Conservation (phyloP, 208 protist species). For the Trypanosoma theileri region DNA sequence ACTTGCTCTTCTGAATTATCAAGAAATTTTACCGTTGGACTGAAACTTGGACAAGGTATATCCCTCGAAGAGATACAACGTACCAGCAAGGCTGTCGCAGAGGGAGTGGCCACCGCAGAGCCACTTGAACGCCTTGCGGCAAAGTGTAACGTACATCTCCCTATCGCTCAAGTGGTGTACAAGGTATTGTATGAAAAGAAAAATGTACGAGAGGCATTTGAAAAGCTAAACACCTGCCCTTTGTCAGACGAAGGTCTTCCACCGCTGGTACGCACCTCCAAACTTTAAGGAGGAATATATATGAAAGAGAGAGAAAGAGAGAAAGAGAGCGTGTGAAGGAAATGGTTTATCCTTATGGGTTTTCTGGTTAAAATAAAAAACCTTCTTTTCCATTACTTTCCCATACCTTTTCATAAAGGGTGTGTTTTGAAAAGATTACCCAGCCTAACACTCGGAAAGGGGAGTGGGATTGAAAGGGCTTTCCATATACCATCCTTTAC, state of each 20-base stretch:
- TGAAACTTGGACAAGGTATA: constrained; percentile 73
- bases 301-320: no score
- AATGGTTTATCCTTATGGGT: no score
- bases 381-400: no score
- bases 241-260: constrained; percentile 71
- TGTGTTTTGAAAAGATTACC: no score
- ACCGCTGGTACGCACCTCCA: constrained; percentile 28
- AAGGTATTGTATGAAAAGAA: constrained; percentile 60
- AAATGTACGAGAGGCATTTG: constrained; percentile 30
- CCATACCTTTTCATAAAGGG: no score
- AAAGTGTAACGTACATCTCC: constrained; percentile 54
- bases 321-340: no score
- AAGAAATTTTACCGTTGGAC: constrained; percentile 86
- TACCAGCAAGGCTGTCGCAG: constrained; percentile 69
- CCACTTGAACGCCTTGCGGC: constrained; percentile 66
- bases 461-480: no score
- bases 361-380: no score
- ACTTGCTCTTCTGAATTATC: constrained; percentile 89
- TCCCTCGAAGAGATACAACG: constrained; percentile 64
- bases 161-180: constrained; percentile 73
- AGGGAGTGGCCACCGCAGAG: constrained; percentile 76
- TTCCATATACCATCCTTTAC: no score
- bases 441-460: no score
- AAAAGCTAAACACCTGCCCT: constrained; percentile 23
- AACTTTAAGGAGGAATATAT: constrained; percentile 9